Percentiles rank a stretch among this genome's conserved stretches.
phyloP scores from a whole-genome alignment of 768 basidiomycete genomes.

The Daedalea quercina region DNA sequence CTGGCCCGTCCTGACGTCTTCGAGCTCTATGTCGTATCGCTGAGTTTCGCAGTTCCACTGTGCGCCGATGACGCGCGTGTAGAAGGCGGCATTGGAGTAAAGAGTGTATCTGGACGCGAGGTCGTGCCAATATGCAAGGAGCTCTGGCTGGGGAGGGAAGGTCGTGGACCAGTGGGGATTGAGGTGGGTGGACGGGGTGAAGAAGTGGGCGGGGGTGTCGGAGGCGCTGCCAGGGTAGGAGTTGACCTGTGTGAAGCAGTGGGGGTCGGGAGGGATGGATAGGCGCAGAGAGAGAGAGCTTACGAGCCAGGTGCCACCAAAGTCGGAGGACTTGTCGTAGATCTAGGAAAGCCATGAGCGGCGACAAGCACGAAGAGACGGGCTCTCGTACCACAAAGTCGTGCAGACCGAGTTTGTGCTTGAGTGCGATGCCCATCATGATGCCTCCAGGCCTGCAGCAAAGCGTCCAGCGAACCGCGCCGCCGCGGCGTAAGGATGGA shows the following conservation, averaged over 20 bases:
- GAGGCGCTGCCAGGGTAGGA: constrained; percentile 20
- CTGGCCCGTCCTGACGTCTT: constrained; percentile 13
- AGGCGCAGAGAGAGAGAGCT: background rate
- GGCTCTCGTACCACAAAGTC: constrained; percentile 25
- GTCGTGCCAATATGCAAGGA: constrained; percentile 21
- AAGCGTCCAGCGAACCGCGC: background rate
- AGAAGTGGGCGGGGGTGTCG: constrained; percentile 21
- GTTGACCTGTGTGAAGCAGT: constrained; percentile 12
- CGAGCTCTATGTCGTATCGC: constrained; percentile 21
- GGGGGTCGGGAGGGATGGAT: no score
- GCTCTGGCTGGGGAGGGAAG: constrained; percentile 21
- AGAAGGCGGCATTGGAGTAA: constrained; percentile 15
- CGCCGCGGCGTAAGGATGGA: background rate
- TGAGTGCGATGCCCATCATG: constrained; percentile 23
- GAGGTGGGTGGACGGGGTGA: constrained; percentile 21
- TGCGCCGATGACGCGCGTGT: constrained; percentile 23
- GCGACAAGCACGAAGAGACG: background rate
- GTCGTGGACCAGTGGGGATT: constrained; percentile 21
- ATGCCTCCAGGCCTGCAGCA: constrained; percentile 23
- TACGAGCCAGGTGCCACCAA: constrained; percentile 25
- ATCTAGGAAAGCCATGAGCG: constrained; percentile 17
- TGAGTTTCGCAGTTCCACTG: constrained; percentile 21
- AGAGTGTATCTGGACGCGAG: constrained; percentile 18
- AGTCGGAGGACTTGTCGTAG: constrained; percentile 22
- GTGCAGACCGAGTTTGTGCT: constrained; percentile 21